Percentiles rank a stretch among this genome's conserved stretches.
Conservation (phyloP, 306 rosid genomes). For the Vigna reflexopilosa region DNA sequence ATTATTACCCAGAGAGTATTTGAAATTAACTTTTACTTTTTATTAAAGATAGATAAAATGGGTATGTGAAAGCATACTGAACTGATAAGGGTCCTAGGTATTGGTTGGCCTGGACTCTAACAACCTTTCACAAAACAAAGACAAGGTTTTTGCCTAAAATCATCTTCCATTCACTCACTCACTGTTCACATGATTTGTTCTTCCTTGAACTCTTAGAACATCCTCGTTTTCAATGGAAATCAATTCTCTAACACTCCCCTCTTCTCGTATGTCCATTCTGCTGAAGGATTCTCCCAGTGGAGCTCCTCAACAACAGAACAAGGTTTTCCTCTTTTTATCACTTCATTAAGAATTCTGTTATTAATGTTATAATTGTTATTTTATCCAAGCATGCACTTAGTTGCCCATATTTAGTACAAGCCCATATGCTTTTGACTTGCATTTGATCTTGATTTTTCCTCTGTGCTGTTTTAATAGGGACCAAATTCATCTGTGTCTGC, state of each 20-base stretch:
- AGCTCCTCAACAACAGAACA: conserved; percentile 37
- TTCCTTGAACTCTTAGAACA: background rate
- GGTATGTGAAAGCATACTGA: no score
- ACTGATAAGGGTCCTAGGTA: no score
- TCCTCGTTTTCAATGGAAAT: conserved; percentile 33
- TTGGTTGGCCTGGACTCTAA: background rate
- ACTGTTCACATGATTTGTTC: background rate
- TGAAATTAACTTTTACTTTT: no score
- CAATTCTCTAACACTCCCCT: conserved; percentile 35
- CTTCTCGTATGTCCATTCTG: background rate
- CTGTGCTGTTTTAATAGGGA: background rate
- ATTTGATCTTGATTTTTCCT: background rate
- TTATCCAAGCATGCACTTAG: background rate
- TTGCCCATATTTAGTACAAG: background rate
- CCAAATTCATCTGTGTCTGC: background rate
- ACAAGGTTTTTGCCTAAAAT: background rate
- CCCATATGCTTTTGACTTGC: background rate
- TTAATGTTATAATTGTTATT: background rate
- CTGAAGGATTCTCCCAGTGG: conserved; percentile 27
- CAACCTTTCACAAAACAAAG: background rate
- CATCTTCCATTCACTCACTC: background rate
- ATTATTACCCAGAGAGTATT: no score
- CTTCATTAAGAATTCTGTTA: background rate
- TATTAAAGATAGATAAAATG: no score
- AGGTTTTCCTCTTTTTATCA: conserved; percentile 41